Conservation (phyloP, 2,329 filamentous ascomycete species). For the Diatrype stigma region DNA sequence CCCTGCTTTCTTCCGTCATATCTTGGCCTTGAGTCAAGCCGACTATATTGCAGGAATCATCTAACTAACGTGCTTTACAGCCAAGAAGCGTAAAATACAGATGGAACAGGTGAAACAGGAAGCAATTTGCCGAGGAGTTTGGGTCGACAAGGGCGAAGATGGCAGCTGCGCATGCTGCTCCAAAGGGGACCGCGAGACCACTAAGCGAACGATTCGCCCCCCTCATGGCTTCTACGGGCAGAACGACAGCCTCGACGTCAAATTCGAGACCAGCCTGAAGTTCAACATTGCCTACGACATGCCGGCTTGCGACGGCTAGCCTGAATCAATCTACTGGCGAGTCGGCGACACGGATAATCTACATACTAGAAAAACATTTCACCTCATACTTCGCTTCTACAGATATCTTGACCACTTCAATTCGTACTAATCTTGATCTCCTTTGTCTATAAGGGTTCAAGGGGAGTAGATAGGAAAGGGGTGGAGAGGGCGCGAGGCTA, state of each 20-base stretch:
- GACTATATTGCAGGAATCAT: neutral
- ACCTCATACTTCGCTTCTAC: neutral
- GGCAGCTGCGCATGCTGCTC: constrained; percentile 23
- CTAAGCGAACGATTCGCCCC: neutral
- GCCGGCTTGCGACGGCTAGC: too few species aligned
- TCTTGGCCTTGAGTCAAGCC: neutral
- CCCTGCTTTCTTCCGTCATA: neutral
- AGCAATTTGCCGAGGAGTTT: constrained; percentile 14
- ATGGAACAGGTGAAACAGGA: constrained; percentile 9
- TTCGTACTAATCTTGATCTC: neutral
- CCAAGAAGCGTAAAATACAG: constrained; percentile 14
- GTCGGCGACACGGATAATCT: neutral
- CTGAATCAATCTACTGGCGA: too few species aligned
- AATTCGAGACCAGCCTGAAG: neutral
- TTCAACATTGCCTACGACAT: too few species aligned
- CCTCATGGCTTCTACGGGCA: neutral
- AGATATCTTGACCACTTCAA: neutral
- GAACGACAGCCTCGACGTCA: neutral
- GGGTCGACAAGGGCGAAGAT: constrained; percentile 15
- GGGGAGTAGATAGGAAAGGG: neutral
- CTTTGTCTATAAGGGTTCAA: neutral
- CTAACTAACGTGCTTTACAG: constrained; percentile 6
- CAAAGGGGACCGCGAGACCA: constrained; percentile 15
- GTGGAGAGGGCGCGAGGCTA: neutral
- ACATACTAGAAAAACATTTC: neutral